Evolutionary conservation across 805 yeast species (phyloP), one percentile per base, ranked within the genome.

Genomic region (Yamadazyma ubonensis): DNA sequence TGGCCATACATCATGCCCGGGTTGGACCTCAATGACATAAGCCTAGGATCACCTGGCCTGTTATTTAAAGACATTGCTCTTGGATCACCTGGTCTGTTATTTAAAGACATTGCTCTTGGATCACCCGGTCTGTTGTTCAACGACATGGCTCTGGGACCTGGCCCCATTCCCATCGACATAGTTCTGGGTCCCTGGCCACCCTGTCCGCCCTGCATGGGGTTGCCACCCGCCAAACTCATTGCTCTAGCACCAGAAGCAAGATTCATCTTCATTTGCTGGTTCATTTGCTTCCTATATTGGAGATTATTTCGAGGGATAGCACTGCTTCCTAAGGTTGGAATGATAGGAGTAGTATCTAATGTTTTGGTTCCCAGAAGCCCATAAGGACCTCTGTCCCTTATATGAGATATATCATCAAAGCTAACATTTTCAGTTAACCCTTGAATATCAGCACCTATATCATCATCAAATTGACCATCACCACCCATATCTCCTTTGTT

Each of bases 271-370:
- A 79, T 83, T 54, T 79, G 81, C 4, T 77, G 79, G 34, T 81
- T 79, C 73, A 80, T 71, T 49, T 75, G 81, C 49, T 83, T 84
- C 49, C 95, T 67, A 55, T 85, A 85, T 46, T 81, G 81, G 5
- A 78, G 67, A 49, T 76, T 81, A 38, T 71, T 71, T 49, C 67
- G 53, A 54, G 15, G 59, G 50, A 38, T 58, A 45, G 48, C 51
- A 5, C 50, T 42, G 0, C 73, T 60, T 4, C 76, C 67, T 3
- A 85, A 39, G 0, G 88, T 83, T 5, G 95, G 95, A 28, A 86
- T 84, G 46, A 82, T 78, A 6, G 93, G 90, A 0, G 87, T 73
- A 0, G 90, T 73, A 46, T 82, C 87, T 40, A 67, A 58, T 5
- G 58, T 38, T 22, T 53, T 48, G 11, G 29, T 55, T 44, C 36